These are phyloP conservation scores for Crithidia bombi DNA, from an alignment of 208 protist species.

Conservation along the genomic window DNA sequence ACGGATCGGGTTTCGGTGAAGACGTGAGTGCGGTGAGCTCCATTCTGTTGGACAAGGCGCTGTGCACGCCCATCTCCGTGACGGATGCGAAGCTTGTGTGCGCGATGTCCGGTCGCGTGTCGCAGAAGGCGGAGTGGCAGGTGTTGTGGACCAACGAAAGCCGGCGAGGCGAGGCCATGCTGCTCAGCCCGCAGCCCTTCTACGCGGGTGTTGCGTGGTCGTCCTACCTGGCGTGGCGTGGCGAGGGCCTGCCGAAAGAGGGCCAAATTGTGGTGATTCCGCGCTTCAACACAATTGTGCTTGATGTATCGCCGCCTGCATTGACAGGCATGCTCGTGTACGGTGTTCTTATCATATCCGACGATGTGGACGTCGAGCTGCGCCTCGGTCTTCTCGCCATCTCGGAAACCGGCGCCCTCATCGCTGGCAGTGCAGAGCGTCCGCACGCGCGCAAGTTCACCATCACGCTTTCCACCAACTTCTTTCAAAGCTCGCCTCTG, in stretches of 20 bases:
- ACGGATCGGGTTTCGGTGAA: slow-evolving; percentile 38
- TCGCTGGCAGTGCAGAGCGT: slow-evolving; percentile 31
- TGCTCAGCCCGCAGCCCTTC: slow-evolving; percentile 41
- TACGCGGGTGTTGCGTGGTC: slow-evolving; percentile 51
- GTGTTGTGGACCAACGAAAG: slow-evolving; percentile 27
- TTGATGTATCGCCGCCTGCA: slow-evolving; percentile 43
- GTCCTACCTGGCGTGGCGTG: slow-evolving; percentile 47
- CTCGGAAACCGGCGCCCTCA: slow-evolving; percentile 31
- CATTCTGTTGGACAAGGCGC: slow-evolving; percentile 38
- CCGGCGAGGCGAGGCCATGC: slow-evolving; percentile 28
- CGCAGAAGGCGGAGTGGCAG: slow-evolving; percentile 11
- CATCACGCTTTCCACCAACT: slow-evolving; percentile 33
- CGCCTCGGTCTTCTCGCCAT: slow-evolving; percentile 27
- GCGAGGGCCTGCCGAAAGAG: slow-evolving; percentile 24
- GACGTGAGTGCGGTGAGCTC: slow-evolving; percentile 23
- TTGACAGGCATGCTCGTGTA: slow-evolving; percentile 35
- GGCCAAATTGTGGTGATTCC: slow-evolving; percentile 33
- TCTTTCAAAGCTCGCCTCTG: slow-evolving; percentile 17
- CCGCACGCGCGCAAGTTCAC: slow-evolving; percentile 38
- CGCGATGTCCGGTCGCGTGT: slow-evolving; percentile 36
- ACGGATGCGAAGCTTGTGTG: slow-evolving; percentile 33
- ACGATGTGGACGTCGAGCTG: slow-evolving; percentile 40
- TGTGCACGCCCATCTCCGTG: slow-evolving; percentile 33
- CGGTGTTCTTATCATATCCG: slow-evolving; percentile 48
- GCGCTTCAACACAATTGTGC: slow-evolving; percentile 35